Percentiles rank a stretch among this genome's conserved stretches.
These are phyloP conservation scores for Daldinia concentrica DNA, from an alignment of 495 filamentous ascomycete genomes.

Conservation along the genomic window DNA sequence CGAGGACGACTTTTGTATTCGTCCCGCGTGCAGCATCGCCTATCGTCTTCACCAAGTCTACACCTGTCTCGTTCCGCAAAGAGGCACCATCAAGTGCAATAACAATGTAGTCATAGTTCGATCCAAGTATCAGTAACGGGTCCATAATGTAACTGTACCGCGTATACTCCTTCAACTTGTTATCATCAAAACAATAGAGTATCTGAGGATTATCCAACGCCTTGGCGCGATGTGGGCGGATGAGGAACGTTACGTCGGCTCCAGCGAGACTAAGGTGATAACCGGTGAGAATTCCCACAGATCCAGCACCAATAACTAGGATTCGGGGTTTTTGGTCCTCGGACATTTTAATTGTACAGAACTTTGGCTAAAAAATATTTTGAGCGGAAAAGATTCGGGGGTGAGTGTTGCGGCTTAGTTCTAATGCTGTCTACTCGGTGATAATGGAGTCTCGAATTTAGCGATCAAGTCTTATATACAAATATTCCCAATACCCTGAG, in stretches of 20 bases:
- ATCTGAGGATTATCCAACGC: constrained; percentile 24
- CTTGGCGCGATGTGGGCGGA: constrained; percentile 27
- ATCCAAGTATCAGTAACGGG: neutral
- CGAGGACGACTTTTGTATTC: neutral
- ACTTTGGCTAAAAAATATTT: neutral
- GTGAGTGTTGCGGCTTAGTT: neutral
- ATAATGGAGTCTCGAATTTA: neutral
- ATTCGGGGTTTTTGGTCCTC: constrained; percentile 1
- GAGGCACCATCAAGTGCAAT: neutral
- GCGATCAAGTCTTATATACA: neutral
- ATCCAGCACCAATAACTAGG: constrained; percentile 30
- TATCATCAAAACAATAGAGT: constrained; percentile 37
- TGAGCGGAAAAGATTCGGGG: neutral
- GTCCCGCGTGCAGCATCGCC: neutral
- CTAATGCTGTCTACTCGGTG: neutral
- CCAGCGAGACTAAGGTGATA: constrained; percentile 23
- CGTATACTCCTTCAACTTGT: constrained; percentile 24
- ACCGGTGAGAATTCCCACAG: constrained; percentile 27
- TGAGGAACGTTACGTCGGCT: constrained; percentile 35
- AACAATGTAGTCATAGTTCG: neutral
- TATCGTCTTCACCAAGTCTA: neutral
- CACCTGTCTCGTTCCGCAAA: neutral
- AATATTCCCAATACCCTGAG: neutral
- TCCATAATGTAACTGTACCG: constrained; percentile 2
- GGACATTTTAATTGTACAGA: neutral